phyloP scores from a whole-genome alignment of 805 yeast genomes.

The Hanseniaspora osmophila region DNA sequence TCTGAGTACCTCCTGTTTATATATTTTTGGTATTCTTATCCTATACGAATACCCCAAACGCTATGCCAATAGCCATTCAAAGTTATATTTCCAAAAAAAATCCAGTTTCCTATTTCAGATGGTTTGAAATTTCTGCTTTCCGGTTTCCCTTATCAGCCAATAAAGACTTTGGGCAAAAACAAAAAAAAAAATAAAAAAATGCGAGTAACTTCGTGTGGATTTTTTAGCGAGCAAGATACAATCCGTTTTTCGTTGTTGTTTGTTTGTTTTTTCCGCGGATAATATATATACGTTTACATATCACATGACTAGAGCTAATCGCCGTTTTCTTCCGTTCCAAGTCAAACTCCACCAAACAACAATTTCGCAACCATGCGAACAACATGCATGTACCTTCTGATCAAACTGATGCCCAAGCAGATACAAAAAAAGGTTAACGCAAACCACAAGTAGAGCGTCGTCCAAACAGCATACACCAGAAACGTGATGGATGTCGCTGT shows the following conservation, averaged over 20 bases:
- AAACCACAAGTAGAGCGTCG: conserved; percentile 17
- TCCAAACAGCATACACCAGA: conserved; percentile 16
- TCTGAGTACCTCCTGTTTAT: too few relatives aligned
- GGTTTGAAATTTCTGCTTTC: neutral
- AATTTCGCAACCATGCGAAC: conserved; percentile 10
- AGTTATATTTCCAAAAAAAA: too few relatives aligned
- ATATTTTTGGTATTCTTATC: too few relatives aligned
- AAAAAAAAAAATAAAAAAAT: too few relatives aligned
- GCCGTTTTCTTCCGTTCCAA: too few relatives aligned
- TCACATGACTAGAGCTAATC: neutral
- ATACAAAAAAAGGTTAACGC: conserved; percentile 20
- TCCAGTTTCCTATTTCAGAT: neutral
- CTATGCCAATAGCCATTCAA: too few relatives aligned
- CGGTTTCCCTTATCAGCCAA: neutral
- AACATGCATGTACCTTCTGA: conserved; percentile 16
- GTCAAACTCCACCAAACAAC: neutral
- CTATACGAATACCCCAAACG: too few relatives aligned
- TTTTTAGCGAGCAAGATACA: too few relatives aligned
- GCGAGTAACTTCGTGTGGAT: too few relatives aligned
- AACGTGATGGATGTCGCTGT: conserved; percentile 12
- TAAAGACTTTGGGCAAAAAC: too few relatives aligned
- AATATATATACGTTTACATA: neutral
- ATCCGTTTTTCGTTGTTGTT: too few relatives aligned
- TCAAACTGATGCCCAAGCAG: conserved; percentile 16
- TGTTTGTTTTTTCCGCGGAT: too few relatives aligned